Percentiles rank a stretch among this genome's conserved stretches.
Conservation (phyloP, 2,329 filamentous ascomycete genomes). For the Lizonia empirigonia region DNA sequence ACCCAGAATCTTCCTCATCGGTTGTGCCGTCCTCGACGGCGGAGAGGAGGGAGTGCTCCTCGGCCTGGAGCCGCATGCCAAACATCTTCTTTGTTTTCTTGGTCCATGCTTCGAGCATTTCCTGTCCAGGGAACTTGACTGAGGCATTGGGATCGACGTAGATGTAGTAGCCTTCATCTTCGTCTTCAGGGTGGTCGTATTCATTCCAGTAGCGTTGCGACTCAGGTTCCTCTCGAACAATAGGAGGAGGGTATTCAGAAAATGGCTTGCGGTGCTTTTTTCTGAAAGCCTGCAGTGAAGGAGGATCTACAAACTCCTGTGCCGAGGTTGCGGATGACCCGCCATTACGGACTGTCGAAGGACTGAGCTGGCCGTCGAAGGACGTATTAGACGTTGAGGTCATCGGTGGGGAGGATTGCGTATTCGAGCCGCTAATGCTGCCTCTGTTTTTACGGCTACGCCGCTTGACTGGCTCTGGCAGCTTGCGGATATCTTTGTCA, state of each 20-base stretch:
- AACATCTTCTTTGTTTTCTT: conserved; percentile 35
- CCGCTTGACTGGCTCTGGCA: conserved; percentile 50
- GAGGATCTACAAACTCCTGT: conserved; percentile 46
- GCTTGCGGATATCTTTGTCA: conserved; percentile 58
- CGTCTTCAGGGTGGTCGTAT: conserved; percentile 77
- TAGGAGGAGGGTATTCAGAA: conserved; percentile 31
- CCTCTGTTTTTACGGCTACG: conserved; percentile 36
- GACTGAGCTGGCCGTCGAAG: conserved; percentile 43
- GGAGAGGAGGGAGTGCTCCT: conserved; percentile 33
- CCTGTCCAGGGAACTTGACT: conserved; percentile 66
- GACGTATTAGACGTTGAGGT: conserved; percentile 50
- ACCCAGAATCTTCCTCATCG: conserved; percentile 59
- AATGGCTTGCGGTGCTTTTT: conserved; percentile 50
- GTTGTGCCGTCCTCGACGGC: conserved; percentile 53
- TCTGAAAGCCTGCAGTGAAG: conserved; percentile 50
- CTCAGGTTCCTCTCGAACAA: conserved; percentile 25
- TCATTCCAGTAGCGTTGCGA: conserved; percentile 75
- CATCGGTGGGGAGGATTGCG: conserved; percentile 36
- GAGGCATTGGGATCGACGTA: conserved; percentile 74
- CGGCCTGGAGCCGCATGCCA: conserved; percentile 25
- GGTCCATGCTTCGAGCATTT: conserved; percentile 57
- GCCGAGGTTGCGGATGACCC: conserved; percentile 45
- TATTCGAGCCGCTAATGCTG: conserved; percentile 28
- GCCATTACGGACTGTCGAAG: conserved; percentile 34
- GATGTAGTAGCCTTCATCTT: conserved; percentile 69